Conservation (phyloP, 1,284 basidiomycete genomes). For the Rhodofomes roseus region DNA sequence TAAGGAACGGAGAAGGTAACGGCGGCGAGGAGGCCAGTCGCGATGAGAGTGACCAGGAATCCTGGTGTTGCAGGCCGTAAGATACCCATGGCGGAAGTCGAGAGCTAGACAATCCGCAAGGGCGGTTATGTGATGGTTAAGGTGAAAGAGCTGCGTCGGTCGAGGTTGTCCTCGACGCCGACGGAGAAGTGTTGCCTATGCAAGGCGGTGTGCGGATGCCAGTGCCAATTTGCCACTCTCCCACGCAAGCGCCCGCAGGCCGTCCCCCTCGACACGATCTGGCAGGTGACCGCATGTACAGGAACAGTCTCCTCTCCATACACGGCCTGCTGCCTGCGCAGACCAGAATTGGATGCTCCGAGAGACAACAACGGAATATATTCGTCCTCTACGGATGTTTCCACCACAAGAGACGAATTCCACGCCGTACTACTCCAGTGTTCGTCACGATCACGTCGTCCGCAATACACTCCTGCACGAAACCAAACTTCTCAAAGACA, state of each 20-base stretch:
- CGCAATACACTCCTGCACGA: slow-evolving; percentile 38
- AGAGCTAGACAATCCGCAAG: neutral
- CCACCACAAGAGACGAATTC: slow-evolving; percentile 27
- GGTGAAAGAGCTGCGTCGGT: neutral
- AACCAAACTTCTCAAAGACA: slow-evolving; percentile 66
- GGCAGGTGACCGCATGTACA: neutral
- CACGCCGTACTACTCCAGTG: slow-evolving; percentile 17
- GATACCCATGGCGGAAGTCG: slow-evolving; percentile 41
- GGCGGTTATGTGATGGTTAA: neutral
- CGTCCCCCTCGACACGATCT: neutral
- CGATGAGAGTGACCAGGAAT: slow-evolving; percentile 72
- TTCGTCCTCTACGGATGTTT: slow-evolving; percentile 6
- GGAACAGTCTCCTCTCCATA: neutral
- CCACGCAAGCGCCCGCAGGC: neutral
- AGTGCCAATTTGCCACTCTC: neutral
- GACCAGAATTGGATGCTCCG: neutral
- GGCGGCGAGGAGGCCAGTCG: slow-evolving; percentile 71
- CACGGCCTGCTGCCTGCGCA: neutral
- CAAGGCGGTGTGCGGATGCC: slow-evolving; percentile 3
- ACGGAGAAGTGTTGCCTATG: neutral
- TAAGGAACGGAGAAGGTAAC: slow-evolving; percentile 86
- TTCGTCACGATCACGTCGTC: slow-evolving; percentile 33
- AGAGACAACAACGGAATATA: neutral
- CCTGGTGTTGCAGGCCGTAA: slow-evolving; percentile 83
- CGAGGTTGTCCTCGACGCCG: neutral